Evolutionary conservation across 768 basidiomycete genomes (phyloP).

Genomic region (Rhodotorula kratochvilovae): DNA sequence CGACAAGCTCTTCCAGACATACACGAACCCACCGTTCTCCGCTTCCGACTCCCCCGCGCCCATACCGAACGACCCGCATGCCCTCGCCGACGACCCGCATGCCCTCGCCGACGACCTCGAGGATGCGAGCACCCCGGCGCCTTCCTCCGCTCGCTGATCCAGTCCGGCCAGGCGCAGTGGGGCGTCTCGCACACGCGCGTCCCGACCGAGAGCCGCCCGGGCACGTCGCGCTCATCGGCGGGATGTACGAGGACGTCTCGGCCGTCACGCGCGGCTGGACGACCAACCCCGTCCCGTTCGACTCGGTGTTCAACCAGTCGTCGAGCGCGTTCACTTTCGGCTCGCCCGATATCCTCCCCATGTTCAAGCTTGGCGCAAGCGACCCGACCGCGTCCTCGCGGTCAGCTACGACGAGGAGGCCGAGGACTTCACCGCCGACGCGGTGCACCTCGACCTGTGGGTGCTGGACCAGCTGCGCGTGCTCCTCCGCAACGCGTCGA

Average conservation of each 20-base stretch:
- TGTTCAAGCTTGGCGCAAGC: constrained; percentile 72
- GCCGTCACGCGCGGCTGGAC: constrained; percentile 67
- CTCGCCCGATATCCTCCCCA: constrained; percentile 80
- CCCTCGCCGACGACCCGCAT: neutral
- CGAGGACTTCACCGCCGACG: constrained; percentile 84
- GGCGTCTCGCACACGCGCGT: constrained; percentile 81
- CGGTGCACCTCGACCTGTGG: constrained; percentile 72
- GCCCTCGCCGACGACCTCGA: neutral
- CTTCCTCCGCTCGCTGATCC: constrained; percentile 61
- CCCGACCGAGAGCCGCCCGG: constrained; percentile 81
- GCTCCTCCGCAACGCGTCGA: constrained; percentile 63
- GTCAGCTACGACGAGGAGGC: constrained; percentile 73
- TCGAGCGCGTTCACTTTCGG: constrained; percentile 74
- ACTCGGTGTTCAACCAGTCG: constrained; percentile 82
- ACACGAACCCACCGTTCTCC: constrained; percentile 58
- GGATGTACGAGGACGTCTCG: constrained; percentile 87
- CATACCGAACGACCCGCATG: neutral
- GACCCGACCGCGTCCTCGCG: constrained; percentile 62
- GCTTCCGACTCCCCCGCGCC: constrained; percentile 46
- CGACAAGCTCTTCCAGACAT: constrained; percentile 65
- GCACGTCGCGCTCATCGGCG: constrained; percentile 86
- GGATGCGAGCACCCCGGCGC: constrained; percentile 53
- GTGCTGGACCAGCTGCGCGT: constrained; percentile 64
- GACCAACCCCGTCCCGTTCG: constrained; percentile 61
- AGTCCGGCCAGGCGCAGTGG: constrained; percentile 65